phyloP scores from a whole-genome alignment of 148 eudicot species.

The Rhododendron henanense region DNA sequence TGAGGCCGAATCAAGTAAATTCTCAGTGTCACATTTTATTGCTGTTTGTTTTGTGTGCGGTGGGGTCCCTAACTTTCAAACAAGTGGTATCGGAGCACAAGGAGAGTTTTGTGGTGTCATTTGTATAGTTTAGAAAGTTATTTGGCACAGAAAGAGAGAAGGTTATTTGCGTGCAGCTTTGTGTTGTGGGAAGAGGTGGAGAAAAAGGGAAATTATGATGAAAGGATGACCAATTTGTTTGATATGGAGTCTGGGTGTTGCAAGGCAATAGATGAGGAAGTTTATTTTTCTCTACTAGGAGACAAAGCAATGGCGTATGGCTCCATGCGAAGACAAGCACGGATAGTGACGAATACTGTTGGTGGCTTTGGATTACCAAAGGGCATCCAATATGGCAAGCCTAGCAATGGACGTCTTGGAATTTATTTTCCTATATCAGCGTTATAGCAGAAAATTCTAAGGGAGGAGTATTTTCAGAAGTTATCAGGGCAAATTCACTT shows the following conservation, averaged over 20 bases:
- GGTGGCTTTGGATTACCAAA: background rate
- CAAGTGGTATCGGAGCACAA: background rate
- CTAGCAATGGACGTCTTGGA: background rate
- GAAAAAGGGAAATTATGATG: background rate
- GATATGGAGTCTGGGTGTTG: background rate
- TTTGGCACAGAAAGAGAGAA: background rate
- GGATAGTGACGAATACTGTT: background rate
- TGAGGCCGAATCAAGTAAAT: background rate
- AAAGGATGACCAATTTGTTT: background rate
- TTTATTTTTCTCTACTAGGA: background rate
- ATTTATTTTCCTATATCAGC: background rate
- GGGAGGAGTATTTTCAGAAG: background rate
- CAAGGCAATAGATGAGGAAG: background rate
- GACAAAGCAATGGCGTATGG: background rate
- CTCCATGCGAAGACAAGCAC: background rate
- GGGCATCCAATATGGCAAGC: background rate
- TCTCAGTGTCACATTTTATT: background rate
- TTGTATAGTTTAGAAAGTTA: background rate
- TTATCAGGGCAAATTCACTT: background rate
- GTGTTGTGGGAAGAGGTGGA: background rate
- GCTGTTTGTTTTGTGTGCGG: background rate
- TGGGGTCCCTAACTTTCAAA: background rate
- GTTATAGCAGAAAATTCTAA: background rate
- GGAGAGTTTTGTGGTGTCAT: background rate
- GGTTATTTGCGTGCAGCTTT: background rate